phyloP scores from a whole-genome alignment of 176 grass and related monocot species.

The Secale cereale region DNA sequence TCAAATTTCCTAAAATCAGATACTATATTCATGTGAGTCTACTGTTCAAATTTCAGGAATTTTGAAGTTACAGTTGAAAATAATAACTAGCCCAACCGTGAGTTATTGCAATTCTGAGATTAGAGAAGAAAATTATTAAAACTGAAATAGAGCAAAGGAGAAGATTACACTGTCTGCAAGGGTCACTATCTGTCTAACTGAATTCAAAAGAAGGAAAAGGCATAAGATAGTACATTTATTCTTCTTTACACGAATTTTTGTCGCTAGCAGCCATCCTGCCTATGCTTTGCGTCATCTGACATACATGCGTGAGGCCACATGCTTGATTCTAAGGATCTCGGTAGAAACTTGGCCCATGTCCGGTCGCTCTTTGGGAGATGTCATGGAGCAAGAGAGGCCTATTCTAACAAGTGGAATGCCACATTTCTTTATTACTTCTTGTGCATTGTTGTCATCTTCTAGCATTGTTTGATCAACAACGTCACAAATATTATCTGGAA shows the following conservation, averaged over 20 bases:
- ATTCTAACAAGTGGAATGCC: conserved; percentile 29
- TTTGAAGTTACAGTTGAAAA: too few species aligned
- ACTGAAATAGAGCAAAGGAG: too few species aligned
- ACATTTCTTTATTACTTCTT: not conserved
- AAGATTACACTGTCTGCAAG: too few species aligned
- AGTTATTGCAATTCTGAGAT: too few species aligned
- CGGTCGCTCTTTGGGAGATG: conserved; percentile 2
- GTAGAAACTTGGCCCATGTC: conserved; percentile 24
- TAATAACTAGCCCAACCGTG: too few species aligned
- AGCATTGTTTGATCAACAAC: not conserved
- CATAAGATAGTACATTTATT: not conserved
- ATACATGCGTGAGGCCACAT: conserved; percentile 1
- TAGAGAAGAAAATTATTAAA: too few species aligned
- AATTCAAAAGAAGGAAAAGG: too few species aligned
- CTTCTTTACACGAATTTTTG: not conserved
- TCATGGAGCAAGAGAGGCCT: conserved; percentile 30
- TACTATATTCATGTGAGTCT: too few species aligned
- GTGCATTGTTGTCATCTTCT: not conserved
- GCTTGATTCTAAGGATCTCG: conserved; percentile 33
- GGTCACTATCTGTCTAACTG: too few species aligned
- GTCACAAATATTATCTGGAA: not conserved
- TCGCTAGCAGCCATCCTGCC: not conserved
- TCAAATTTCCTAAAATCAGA: too few species aligned
- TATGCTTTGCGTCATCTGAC: not conserved
- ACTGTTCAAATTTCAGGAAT: too few species aligned